Percentiles rank a stretch among this genome's conserved stretches.
These are phyloP conservation scores for Cyberlindnera veronae DNA, from an alignment of 805 yeast genomes.

Conservation along the genomic window DNA sequence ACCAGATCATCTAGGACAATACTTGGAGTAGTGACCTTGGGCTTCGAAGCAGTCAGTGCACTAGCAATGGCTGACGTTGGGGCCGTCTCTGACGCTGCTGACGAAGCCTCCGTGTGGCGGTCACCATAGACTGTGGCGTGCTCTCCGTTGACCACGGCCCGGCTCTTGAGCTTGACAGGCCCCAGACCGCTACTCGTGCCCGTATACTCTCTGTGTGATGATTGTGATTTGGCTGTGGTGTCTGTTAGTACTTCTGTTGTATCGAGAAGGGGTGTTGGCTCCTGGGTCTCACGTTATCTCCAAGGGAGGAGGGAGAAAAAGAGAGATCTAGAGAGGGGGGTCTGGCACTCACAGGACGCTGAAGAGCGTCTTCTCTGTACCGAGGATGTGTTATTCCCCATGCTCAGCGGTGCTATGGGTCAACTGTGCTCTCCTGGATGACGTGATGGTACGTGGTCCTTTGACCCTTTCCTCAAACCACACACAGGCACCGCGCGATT, in stretches of 20 bases:
- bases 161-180: slow-evolving; percentile 10
- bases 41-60: background rate
- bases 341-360: background rate
- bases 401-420: no score
- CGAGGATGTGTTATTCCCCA: slow-evolving; percentile 13
- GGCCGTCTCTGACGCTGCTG: background rate
- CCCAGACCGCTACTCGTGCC: slow-evolving; percentile 7
- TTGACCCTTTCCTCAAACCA: background rate
- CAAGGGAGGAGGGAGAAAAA: background rate
- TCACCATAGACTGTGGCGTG: slow-evolving; percentile 11
- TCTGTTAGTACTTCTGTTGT: background rate
- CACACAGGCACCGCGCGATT: background rate
- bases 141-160: slow-evolving; percentile 12
- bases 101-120: slow-evolving; percentile 1
- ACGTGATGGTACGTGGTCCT: background rate
- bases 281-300: background rate
- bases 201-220: slow-evolving; percentile 8
- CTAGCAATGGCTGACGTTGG: background rate
- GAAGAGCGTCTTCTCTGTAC: slow-evolving; percentile 10
- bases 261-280: no score
- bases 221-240: slow-evolving; percentile 4
- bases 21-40: slow-evolving; percentile 18
- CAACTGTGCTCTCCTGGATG: background rate
- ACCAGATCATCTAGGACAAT: slow-evolving; percentile 14
- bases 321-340: no score